Evolutionary conservation across 2,329 filamentous ascomycete genomes (phyloP).

Genomic region (Ophiobolus disseminans): DNA sequence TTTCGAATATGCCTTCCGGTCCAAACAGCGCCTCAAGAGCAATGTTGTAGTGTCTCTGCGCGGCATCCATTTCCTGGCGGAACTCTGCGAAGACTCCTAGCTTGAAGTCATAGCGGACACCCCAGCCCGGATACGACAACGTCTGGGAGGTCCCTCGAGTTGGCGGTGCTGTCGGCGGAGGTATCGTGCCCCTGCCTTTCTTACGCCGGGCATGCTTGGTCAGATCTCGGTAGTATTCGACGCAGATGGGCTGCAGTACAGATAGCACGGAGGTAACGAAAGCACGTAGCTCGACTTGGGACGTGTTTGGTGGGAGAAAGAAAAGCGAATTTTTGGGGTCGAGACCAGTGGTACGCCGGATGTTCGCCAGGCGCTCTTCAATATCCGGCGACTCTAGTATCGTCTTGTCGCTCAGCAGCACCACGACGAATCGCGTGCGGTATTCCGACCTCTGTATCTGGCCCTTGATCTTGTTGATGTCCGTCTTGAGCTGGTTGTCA

Average conservation of each 20-base stretch:
- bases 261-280: constrained; percentile 77
- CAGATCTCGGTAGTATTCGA: constrained; percentile 93
- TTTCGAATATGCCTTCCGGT: constrained; percentile 79
- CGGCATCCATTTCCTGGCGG: constrained; percentile 88
- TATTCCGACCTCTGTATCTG: constrained; percentile 74
- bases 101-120: constrained; percentile 94
- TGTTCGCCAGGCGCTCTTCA: constrained; percentile 79
- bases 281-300: constrained; percentile 72
- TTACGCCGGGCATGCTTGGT: constrained; percentile 93
- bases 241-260: constrained; percentile 73
- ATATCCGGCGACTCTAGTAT: constrained; percentile 64
- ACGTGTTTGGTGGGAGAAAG: constrained; percentile 77
- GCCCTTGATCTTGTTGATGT: constrained; percentile 79
- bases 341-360: constrained; percentile 78
- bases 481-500: constrained; percentile 86
- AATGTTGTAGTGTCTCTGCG: constrained; percentile 83
- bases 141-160: constrained; percentile 85
- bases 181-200: constrained; percentile 77
- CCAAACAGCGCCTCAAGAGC: constrained; percentile 85
- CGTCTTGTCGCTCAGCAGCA: constrained; percentile 76
- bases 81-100: constrained; percentile 90
- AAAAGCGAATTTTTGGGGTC: constrained; percentile 83
- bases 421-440: constrained; percentile 77
- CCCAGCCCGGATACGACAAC: constrained; percentile 86
- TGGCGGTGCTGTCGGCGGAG: constrained; percentile 81